Conservation (phyloP, 2,329 filamentous ascomycete species). For the Sclerotinia sclerotiorum region DNA sequence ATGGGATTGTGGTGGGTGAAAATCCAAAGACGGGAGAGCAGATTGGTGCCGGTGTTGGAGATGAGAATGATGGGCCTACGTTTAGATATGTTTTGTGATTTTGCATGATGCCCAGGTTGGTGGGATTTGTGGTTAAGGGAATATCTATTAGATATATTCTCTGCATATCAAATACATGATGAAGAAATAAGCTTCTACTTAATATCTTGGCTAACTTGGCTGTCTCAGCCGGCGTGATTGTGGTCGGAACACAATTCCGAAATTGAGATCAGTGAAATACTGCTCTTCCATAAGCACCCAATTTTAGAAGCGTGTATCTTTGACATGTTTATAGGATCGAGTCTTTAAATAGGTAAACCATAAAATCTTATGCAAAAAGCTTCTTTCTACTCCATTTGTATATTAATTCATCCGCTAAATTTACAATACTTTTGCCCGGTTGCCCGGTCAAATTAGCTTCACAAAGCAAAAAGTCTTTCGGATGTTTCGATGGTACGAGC, state of each 20-base stretch:
- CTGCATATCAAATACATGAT: neutral
- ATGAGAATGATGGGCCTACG: conserved; percentile 36
- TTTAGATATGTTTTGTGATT: conserved; percentile 35
- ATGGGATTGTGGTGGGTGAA: conserved; percentile 12
- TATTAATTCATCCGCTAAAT: neutral
- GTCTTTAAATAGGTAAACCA: neutral
- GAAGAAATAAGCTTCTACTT: conserved; percentile 7
- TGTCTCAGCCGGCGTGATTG: neutral
- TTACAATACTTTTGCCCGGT: neutral
- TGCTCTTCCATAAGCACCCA: too few species aligned
- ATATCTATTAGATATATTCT: neutral
- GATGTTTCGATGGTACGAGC: neutral
- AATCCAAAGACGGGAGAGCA: neutral
- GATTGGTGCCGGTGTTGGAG: conserved; percentile 22
- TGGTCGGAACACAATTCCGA: neutral
- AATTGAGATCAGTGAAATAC: neutral
- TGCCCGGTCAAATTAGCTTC: conserved; percentile 6
- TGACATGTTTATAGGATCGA: neutral
- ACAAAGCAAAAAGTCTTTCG: neutral
- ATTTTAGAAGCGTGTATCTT: neutral
- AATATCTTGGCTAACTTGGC: conserved; percentile 7
- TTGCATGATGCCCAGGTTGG: neutral
- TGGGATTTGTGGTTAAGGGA: neutral
- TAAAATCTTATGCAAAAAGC: neutral
- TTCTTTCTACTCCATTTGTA: neutral